phyloP scores from a whole-genome alignment of 306 rosid genomes.

The Inga leiocalycina region DNA sequence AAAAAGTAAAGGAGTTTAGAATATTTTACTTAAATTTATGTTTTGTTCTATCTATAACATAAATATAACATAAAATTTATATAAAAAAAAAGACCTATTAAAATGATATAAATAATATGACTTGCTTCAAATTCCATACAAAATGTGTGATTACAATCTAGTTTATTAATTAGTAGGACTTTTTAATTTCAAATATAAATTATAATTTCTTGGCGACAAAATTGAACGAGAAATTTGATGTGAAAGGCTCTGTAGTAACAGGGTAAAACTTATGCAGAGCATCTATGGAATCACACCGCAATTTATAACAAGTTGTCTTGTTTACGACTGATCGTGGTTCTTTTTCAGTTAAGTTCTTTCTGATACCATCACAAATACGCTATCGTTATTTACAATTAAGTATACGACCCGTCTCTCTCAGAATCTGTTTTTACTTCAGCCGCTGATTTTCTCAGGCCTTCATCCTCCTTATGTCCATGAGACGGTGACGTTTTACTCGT shows the following conservation, averaged over 20 bases:
- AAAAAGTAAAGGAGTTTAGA: no score
- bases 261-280: not conserved
- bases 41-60: no score
- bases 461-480: not conserved
- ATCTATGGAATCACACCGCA: not conserved
- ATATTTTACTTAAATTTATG: no score
- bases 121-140: not conserved
- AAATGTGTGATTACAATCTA: not conserved
- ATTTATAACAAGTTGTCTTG: not conserved
- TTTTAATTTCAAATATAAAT: not conserved
- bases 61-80: no score
- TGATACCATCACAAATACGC: not conserved
- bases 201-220: not conserved
- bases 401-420: not conserved
- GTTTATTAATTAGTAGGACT: not conserved
- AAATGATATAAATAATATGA: no score
- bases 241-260: not conserved
- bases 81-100: no score
- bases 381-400: not conserved
- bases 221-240: not conserved
- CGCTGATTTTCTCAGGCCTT: not conserved
- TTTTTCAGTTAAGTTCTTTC: not conserved
- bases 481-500: not conserved
- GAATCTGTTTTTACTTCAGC: not conserved
- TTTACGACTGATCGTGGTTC: not conserved